Base-by-base conservation (phyloP, 306 rosid species). In the Notholithocarpus densiflorus region DNA sequence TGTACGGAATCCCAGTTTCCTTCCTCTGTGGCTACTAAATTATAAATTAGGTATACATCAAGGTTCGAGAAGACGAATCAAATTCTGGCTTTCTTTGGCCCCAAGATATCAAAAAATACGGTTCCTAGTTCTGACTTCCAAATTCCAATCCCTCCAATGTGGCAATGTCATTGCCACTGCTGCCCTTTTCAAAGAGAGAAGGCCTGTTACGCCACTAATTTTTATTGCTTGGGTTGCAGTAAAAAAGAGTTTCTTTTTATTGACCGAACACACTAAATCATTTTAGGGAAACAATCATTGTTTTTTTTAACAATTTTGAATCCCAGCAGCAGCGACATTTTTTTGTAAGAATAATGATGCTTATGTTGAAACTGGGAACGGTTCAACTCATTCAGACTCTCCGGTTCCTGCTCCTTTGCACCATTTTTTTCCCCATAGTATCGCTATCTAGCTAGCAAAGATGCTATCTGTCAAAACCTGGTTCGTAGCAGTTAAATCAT, bases 101-200 rank as follows among this genome's bases (percentile, higher is more conserved):
- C 72, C 53, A 48, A 48, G 53, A 3, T 48, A 48, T 10, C 17
- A 48, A 48, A 48, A 48, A 48, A 48, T 48, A 48, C 53, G 17
- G 53, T 48, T 48, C 53, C 45, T 40, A 40, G 45, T 48, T 48
- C 15, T 12, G 14, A 48, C 14, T 48, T 48, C 53, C 17, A 48
- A 48, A 48, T 12, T 48, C 5, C 53, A 48, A 10, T 48, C 17
- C 53, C 53, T 48, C 53, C 53, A 12, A 48, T 13, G 53, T 48
- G 53, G 45, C 45, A 40, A 40, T 8, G 11, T 40, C 17, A 48
- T 48, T 48, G 53, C 17, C 53, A 48, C 53, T 14, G 2, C 71
- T 27, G 59, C n/a, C 13, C 72, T 5, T 75, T 62, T 26, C 72
- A 15, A 61, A 43, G 79, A 62, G 73, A 51, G 72, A 75, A 61